phyloP scores from a whole-genome alignment of 139 green algal species.

The Limnomonas spitsbergensis region DNA sequence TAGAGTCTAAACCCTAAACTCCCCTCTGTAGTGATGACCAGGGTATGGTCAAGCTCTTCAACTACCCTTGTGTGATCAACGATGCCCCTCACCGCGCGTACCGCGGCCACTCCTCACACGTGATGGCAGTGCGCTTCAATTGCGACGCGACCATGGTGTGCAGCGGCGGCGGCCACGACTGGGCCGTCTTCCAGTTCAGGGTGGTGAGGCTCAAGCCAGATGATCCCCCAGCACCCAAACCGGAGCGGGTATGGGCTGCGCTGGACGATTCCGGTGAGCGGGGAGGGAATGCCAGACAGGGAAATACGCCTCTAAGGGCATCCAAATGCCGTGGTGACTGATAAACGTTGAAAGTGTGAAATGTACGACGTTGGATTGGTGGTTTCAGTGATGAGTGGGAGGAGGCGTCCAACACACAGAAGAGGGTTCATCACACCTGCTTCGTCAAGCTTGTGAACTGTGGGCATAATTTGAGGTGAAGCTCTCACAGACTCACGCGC shows the following conservation, averaged over 20 bases:
- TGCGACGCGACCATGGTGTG: conserved; percentile 34
- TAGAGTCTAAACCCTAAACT: too few species aligned
- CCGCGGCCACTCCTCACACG: conserved; percentile 64
- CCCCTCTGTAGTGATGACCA: conserved; percentile 52
- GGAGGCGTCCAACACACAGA: too few species aligned
- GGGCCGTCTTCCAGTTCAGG: conserved; percentile 66
- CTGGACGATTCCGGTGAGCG: conserved; percentile 44
- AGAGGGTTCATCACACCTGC: too few species aligned
- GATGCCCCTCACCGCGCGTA: conserved; percentile 62
- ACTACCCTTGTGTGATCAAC: conserved; percentile 68
- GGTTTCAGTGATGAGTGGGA: too few species aligned
- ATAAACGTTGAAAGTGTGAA: too few species aligned
- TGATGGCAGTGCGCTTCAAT: conserved; percentile 64
- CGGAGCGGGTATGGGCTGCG: conserved; percentile 51
- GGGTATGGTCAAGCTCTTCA: conserved; percentile 68
- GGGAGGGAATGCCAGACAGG: too few species aligned
- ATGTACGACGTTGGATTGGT: too few species aligned
- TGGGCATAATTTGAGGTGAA: too few species aligned
- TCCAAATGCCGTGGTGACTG: too few species aligned
- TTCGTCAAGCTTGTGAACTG: too few species aligned
- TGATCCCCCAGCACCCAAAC: background rate
- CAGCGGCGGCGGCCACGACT: conserved; percentile 58
- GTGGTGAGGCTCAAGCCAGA: conserved; percentile 22
- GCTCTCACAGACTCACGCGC: too few species aligned
- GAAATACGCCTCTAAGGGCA: background rate